Evolutionary conservation across 768 basidiomycete genomes (phyloP).

Genomic region (Cubamyces sp.): DNA sequence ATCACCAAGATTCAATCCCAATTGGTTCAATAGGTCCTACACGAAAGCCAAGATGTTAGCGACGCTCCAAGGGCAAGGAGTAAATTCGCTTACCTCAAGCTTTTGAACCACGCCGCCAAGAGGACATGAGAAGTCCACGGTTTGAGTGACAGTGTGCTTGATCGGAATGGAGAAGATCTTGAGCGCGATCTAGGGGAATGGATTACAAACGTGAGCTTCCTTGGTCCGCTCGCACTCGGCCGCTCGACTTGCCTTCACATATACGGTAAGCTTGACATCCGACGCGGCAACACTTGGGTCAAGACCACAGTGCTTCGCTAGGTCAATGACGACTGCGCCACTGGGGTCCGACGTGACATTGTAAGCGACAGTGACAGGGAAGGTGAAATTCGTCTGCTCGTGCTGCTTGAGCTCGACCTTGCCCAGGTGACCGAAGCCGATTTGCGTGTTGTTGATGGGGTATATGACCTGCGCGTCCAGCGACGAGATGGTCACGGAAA

Average conservation of each 20-base stretch:
- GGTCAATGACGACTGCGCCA: conserved; percentile 57
- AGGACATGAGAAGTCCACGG: conserved; percentile 68
- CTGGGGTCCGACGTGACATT: conserved; percentile 55
- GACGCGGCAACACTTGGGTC: conserved; percentile 43
- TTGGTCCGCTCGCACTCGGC: not conserved
- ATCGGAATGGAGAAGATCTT: conserved; percentile 67
- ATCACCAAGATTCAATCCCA: conserved; percentile 20
- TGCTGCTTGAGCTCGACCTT: conserved; percentile 50
- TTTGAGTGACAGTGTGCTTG: conserved; percentile 66
- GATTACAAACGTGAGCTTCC: not conserved
- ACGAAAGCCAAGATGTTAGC: not conserved
- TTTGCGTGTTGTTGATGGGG: conserved; percentile 69
- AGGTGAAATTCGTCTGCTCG: conserved; percentile 65
- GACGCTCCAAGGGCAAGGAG: not conserved
- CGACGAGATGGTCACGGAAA: conserved; percentile 65
- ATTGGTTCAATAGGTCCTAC: conserved; percentile 12
- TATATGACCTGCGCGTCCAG: conserved; percentile 77
- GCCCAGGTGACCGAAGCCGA: conserved; percentile 63
- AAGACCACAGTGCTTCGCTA: conserved; percentile 64
- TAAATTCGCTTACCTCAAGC: conserved; percentile 35
- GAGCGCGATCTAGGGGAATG: conserved; percentile 55
- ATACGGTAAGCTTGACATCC: conserved; percentile 64
- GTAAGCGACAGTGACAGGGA: conserved; percentile 76
- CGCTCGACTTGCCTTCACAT: conserved; percentile 56
- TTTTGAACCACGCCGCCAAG: conserved; percentile 39